Percentiles rank a stretch among this genome's conserved stretches.
Conservation (phyloP, 768 basidiomycete genomes). For the Trametes punicea region DNA sequence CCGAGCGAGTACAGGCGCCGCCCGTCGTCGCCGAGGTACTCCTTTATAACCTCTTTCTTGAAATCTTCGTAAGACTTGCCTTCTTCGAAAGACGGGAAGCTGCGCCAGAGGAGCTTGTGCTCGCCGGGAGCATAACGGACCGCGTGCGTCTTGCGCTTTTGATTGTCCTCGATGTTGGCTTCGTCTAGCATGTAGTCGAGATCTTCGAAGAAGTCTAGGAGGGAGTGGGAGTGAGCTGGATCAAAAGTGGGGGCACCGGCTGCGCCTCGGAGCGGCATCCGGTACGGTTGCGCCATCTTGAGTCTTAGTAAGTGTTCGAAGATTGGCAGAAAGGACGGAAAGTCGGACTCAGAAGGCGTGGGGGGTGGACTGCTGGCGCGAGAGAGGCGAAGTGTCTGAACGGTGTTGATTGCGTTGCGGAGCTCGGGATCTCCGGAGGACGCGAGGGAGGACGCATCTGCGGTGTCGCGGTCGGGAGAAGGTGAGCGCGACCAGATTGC, state of each 20-base stretch:
- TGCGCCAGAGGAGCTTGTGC: conserved; percentile 1
- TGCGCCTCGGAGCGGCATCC: conserved; percentile 8
- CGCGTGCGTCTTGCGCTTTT: neutral
- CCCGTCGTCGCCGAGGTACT: conserved; percentile 24
- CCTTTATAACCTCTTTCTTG: conserved; percentile 23
- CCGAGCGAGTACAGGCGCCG: conserved; percentile 18
- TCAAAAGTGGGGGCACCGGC: conserved; percentile 10
- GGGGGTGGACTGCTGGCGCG: too few species aligned
- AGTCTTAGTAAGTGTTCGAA: neutral
- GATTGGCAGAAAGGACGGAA: neutral
- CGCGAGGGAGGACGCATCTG: too few species aligned
- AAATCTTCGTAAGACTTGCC: conserved; percentile 21
- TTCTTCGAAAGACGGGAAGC: neutral
- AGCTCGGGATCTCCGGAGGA: neutral
- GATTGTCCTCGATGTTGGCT: neutral
- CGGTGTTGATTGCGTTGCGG: neutral
- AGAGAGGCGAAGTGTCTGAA: neutral
- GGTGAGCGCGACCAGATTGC: neutral
- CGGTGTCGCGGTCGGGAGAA: neutral
- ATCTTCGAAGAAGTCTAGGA: conserved; percentile 17
- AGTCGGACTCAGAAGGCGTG: neutral
- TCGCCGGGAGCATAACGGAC: conserved; percentile 4
- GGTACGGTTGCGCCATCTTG: neutral
- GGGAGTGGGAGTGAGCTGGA: neutral
- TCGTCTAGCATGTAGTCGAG: conserved; percentile 4